These are phyloP conservation scores for Gracilariopsis chorda DNA, from an alignment of 23 red algal species.

Conservation along the genomic window DNA sequence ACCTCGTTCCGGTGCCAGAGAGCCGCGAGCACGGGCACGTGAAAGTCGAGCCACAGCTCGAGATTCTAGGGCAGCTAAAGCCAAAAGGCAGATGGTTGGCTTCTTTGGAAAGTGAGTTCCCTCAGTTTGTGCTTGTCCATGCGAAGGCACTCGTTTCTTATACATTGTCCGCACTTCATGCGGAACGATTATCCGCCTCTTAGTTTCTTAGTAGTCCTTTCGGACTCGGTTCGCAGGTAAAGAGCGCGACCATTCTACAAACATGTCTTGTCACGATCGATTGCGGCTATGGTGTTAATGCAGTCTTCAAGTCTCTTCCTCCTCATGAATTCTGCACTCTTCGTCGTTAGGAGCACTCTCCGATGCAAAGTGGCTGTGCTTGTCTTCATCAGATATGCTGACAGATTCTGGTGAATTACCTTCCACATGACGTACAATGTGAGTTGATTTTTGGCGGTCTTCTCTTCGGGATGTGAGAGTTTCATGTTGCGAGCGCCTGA, in stretches of 20 bases:
- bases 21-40: constrained; percentile 44
- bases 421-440: no score
- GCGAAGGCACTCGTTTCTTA: neutral
- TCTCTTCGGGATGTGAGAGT: neutral
- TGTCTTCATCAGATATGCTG: constrained; percentile 1
- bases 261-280: neutral
- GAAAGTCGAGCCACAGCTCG: constrained; percentile 39
- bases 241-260: neutral
- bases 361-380: neutral
- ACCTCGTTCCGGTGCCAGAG: neutral
- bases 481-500: no score
- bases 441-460: neutral
- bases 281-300: neutral
- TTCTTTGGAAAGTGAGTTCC: constrained; percentile 38
- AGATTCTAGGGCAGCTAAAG: constrained; percentile 48
- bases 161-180: neutral
- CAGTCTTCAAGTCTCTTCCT: no score
- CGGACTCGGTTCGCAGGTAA: neutral
- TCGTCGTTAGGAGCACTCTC: neutral
- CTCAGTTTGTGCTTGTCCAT: neutral
- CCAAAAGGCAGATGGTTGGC: constrained; percentile 42
- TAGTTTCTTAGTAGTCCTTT: neutral
- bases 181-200: neutral
- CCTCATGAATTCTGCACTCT: no score
- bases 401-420: neutral